phyloP scores from a whole-genome alignment of 2,329 filamentous ascomycete species.

The Colletotrichum falcatum region DNA sequence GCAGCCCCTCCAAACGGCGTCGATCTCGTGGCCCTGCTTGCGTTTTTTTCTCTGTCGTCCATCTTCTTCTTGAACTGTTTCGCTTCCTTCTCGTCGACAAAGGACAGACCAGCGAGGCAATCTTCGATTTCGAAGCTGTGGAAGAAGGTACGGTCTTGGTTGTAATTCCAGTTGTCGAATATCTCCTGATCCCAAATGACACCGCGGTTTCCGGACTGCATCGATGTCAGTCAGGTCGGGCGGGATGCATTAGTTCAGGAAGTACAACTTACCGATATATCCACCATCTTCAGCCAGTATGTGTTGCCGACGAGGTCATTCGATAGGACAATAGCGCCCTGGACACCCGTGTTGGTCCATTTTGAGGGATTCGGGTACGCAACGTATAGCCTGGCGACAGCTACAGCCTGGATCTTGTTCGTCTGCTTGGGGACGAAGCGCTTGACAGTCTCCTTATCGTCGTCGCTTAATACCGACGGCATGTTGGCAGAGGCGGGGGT shows the following conservation, averaged over 20 bases:
- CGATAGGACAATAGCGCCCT: conserved; percentile 90
- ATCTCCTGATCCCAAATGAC: conserved; percentile 99
- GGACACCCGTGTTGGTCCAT: conserved; percentile 96
- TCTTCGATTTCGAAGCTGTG: conserved; percentile 97
- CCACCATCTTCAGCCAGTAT: conserved; percentile 97
- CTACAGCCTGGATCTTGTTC: conserved; percentile 98
- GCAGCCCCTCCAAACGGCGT: conserved; percentile 76
- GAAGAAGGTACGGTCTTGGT: conserved; percentile 97
- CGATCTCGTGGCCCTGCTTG: conserved; percentile 84
- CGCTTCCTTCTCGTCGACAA: conserved; percentile 97
- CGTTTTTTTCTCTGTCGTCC: conserved; percentile 95
- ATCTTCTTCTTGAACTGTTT: conserved; percentile 98
- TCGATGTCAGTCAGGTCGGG: conserved; percentile 41
- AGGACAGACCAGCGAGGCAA: conserved; percentile 89
- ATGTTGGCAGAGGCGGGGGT: conserved; percentile 52
- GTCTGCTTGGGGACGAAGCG: conserved; percentile 90
- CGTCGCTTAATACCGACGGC: conserved; percentile 82
- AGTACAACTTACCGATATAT: conserved; percentile 82
- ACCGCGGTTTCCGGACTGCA: conserved; percentile 79
- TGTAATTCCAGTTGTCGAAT: conserved; percentile 94
- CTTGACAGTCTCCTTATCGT: conserved; percentile 97
- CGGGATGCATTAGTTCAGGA: conserved; percentile 35
- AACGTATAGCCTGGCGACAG: conserved; percentile 92
- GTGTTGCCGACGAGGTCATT: conserved; percentile 96
- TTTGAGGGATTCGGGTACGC: conserved; percentile 85